Conservation (phyloP, 2,329 filamentous ascomycete genomes). For the Leptographium galeiforme region DNA sequence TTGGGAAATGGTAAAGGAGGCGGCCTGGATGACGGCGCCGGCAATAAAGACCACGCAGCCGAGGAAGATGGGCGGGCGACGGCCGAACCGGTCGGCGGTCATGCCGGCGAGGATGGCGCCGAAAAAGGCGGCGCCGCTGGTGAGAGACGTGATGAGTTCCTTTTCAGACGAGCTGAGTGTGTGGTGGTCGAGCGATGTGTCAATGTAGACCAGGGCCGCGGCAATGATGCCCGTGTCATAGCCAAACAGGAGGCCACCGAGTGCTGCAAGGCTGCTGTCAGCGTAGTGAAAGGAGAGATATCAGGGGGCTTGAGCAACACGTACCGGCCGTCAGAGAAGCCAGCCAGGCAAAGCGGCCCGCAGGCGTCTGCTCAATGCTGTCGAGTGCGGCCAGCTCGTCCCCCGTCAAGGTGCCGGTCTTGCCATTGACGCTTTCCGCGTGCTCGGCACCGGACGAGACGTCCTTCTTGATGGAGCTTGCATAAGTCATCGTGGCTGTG, state of each 20-base stretch:
- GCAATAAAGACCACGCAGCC: slow-evolving; percentile 49
- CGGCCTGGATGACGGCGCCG: slow-evolving; percentile 56
- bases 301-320: too few relatives aligned
- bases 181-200: slow-evolving; percentile 40
- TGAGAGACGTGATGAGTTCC: slow-evolving; percentile 36
- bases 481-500: not conserved
- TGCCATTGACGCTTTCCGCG: not conserved
- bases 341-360: not conserved
- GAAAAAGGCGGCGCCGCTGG: slow-evolving; percentile 26
- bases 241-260: slow-evolving; percentile 8
- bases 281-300: too few relatives aligned
- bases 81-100: slow-evolving; percentile 51
- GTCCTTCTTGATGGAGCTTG: not conserved
- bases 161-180: slow-evolving; percentile 49
- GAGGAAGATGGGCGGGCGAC: slow-evolving; percentile 51
- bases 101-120: slow-evolving; percentile 48
- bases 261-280: slow-evolving; percentile 1
- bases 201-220: slow-evolving; percentile 41
- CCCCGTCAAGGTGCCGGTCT: not conserved
- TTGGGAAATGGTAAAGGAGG: slow-evolving; percentile 43
- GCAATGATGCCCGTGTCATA: slow-evolving; percentile 15
- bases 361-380: not conserved
- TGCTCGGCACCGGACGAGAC: not conserved
- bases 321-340: not conserved
- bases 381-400: not conserved